Evolutionary conservation across 83 land plant species (phyloP).

Genomic region (Larix sibirica): DNA sequence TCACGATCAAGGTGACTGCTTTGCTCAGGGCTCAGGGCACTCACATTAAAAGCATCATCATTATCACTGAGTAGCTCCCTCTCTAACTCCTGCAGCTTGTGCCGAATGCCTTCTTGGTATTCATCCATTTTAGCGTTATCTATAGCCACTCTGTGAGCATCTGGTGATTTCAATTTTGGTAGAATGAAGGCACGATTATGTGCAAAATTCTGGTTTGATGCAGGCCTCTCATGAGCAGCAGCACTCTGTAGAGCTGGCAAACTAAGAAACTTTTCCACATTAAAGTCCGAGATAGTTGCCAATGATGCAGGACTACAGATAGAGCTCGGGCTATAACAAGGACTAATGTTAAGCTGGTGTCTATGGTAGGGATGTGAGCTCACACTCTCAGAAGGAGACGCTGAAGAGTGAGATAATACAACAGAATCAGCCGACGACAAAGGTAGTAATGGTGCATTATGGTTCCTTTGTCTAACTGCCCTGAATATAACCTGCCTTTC

Average conservation of each 20-base stretch:
- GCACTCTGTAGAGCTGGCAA: background rate
- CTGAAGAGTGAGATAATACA: constrained; percentile 2
- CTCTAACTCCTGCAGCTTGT: constrained; percentile 54
- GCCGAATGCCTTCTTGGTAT: constrained; percentile 11
- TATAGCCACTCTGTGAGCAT: background rate
- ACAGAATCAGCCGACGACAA: background rate
- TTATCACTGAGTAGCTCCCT: constrained; percentile 49
- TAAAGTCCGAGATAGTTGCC: background rate
- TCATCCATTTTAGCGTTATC: background rate
- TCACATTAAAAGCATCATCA: constrained; percentile 32
- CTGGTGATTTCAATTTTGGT: constrained; percentile 7
- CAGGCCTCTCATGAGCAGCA: background rate
- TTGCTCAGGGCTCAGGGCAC: constrained; percentile 9
- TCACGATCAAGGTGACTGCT: constrained; percentile 26
- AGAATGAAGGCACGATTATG: background rate
- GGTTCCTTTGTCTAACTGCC: constrained; percentile 10
- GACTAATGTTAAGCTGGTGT: constrained; percentile 4
- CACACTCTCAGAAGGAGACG: background rate
- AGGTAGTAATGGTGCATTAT: constrained; percentile 8
- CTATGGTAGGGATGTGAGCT: background rate
- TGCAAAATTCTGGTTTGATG: background rate
- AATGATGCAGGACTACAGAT: constrained; percentile 1
- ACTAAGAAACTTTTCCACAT: background rate
- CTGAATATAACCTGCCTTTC: constrained; percentile 9
- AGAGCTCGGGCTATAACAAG: constrained; percentile 7